Conservation (phyloP, 2,329 filamentous ascomycete genomes). For the Pezicula radicicola region DNA sequence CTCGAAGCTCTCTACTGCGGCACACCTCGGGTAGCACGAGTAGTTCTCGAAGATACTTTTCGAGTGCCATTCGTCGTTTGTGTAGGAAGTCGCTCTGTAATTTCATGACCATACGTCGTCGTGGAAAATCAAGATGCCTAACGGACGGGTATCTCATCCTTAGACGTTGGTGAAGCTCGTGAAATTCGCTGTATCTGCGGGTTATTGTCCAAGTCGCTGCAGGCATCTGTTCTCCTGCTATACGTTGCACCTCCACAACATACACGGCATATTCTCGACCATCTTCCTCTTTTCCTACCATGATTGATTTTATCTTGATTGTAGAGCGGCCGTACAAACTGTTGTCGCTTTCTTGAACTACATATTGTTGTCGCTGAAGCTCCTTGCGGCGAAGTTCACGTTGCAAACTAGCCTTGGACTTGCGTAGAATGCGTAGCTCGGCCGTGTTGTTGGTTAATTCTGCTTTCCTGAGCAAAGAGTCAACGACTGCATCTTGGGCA, state of each 20-base stretch:
- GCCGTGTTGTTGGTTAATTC: slow-evolving; percentile 96
- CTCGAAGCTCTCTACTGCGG: slow-evolving; percentile 84
- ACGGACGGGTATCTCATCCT: slow-evolving; percentile 84
- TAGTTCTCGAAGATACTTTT: slow-evolving; percentile 80
- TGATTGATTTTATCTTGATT: slow-evolving; percentile 86
- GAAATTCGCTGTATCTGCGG: slow-evolving; percentile 95
- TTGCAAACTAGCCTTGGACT: slow-evolving; percentile 90
- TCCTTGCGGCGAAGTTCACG: slow-evolving; percentile 92
- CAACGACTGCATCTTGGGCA: slow-evolving; percentile 86
- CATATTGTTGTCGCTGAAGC: slow-evolving; percentile 93
- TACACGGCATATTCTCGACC: slow-evolving; percentile 93
- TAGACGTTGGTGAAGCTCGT: slow-evolving; percentile 88
- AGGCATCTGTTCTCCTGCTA: slow-evolving; percentile 92
- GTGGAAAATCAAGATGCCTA: slow-evolving; percentile 85
- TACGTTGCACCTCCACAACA: slow-evolving; percentile 84
- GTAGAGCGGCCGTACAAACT: slow-evolving; percentile 90
- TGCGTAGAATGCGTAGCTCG: slow-evolving; percentile 85
- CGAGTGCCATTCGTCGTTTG: slow-evolving; percentile 78
- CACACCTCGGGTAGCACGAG: slow-evolving; percentile 89
- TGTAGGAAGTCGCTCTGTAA: slow-evolving; percentile 93
- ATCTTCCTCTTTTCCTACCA: slow-evolving; percentile 88
- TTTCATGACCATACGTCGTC: slow-evolving; percentile 91
- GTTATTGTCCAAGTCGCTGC: slow-evolving; percentile 92
- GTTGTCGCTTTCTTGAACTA: slow-evolving; percentile 96
- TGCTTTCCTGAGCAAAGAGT: slow-evolving; percentile 88